Conservation (phyloP, 2,329 filamentous ascomycete genomes). For the Coniochaeta sp. region DNA sequence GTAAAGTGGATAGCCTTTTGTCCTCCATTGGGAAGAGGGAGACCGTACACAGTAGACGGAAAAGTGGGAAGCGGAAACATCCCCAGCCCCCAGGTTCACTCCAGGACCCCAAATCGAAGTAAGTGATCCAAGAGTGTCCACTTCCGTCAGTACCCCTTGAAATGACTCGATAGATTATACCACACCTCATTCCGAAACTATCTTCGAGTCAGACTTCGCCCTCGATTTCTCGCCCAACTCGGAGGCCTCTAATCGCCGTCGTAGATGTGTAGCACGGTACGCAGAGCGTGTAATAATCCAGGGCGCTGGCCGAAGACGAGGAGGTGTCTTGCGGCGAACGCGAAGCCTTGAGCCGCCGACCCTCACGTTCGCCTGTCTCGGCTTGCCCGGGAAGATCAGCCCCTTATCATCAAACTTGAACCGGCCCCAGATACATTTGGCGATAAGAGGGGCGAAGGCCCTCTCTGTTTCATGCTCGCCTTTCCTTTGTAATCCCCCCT, state of each 20-base stretch:
- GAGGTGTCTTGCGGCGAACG: background rate
- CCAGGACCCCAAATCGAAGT: background rate
- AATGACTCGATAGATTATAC: background rate
- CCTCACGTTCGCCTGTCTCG: background rate
- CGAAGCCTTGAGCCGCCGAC: background rate
- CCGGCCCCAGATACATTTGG: background rate
- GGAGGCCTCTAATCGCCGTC: background rate
- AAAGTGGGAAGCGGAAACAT: background rate
- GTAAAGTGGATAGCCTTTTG: background rate
- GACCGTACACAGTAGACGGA: background rate
- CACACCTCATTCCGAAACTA: background rate
- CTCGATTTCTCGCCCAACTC: background rate
- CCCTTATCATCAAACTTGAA: background rate
- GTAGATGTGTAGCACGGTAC: background rate
- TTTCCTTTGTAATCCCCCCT: background rate
- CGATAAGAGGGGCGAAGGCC: background rate
- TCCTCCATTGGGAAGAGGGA: background rate
- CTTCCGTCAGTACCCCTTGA: background rate
- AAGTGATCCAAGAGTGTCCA: background rate
- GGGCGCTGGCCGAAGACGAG: background rate
- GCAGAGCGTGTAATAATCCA: background rate
- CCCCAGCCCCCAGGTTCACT: background rate
- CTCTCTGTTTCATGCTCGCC: conserved; percentile 7
- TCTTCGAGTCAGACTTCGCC: background rate
- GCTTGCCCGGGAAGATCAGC: background rate